Evolutionary conservation across 2,329 filamentous ascomycete species (phyloP), one percentile per base, ranked within the genome.

Genomic region (Dactylonectria macrodidyma): DNA sequence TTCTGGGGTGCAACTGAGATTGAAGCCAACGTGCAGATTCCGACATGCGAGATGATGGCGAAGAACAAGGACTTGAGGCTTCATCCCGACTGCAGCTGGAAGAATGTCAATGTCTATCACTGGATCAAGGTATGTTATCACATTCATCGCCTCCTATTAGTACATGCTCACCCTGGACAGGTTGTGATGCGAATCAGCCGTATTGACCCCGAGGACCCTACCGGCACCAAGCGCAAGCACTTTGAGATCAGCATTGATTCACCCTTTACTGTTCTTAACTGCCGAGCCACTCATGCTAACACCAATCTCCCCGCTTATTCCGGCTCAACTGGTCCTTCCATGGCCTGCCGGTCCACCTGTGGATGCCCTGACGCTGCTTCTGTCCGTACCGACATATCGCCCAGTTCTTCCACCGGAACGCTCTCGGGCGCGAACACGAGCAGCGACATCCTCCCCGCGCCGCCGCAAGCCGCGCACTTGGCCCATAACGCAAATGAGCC

Each of bases 181-280:
- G 94, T 97, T 77, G 94, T 97, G 68, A 93, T 98, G 90, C 92
- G 95, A 59, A 91, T 98, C 54, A 97, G 95, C 34, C 94, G 94
- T 74, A 85, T 92, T 14, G 95, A 97, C 74, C 88, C 91, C 46
- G 90, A 91, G 11, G 93, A 97, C 75, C 91, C 94, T 0, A 86
- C 85, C 1, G 87, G 87, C 41, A 87, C 84, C 70, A 95, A 95
- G 77, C 90, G 95, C 70, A 89, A 95, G 38, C 95, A 97, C 78
- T 98, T 97, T 73, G 95, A 98, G 80, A 97, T 97, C 75, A 97
- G 94, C 73, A 98, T 98, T 74, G 95, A 98, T 81, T 97, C 95
- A 1, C 95, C 95, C 1, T 95, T 98, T 78, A 95, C 95, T 69
- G 94, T 97, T 52, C 91, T 97, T 55, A 95, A 95, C 69, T 98